These are phyloP conservation scores for Plantago ovata DNA, from an alignment of 257 asterid species.

Conservation along the genomic window DNA sequence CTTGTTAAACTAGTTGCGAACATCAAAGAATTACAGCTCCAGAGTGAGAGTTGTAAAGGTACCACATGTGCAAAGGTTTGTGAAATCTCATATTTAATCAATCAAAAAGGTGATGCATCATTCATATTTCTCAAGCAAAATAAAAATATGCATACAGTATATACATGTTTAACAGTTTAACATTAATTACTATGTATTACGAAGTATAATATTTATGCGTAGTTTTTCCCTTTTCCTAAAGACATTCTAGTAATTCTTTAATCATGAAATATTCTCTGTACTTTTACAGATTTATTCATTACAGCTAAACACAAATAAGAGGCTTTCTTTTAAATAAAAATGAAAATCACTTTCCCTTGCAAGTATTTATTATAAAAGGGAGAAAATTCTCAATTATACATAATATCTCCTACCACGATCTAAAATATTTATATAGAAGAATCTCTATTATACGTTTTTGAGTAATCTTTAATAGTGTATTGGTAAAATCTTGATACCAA, in stretches of 20 bases:
- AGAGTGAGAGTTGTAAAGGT: background rate
- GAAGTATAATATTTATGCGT: background rate
- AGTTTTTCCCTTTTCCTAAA: background rate
- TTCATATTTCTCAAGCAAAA: background rate
- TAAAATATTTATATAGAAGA: no score
- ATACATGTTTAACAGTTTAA: background rate
- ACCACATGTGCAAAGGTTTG: background rate
- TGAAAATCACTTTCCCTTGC: background rate
- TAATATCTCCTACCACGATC: no score
- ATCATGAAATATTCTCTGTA: background rate
- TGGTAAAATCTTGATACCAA: no score
- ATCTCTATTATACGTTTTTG: no score
- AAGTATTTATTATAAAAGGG: background rate
- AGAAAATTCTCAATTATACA: no score
- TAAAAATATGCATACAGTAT: background rate
- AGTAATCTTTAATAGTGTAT: no score
- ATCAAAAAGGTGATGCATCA: background rate
- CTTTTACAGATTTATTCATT: no score
- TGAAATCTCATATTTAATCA: background rate
- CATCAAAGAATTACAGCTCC: background rate
- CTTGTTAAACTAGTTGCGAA: no score
- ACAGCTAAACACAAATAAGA: no score
- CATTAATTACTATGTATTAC: background rate
- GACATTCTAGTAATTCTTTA: background rate
- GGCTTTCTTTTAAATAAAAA: no score